Percentiles rank a stretch among this genome's conserved stretches.
Conservation (phyloP, 352 stramenopile genomes). For the Phytophthora sojae region DNA sequence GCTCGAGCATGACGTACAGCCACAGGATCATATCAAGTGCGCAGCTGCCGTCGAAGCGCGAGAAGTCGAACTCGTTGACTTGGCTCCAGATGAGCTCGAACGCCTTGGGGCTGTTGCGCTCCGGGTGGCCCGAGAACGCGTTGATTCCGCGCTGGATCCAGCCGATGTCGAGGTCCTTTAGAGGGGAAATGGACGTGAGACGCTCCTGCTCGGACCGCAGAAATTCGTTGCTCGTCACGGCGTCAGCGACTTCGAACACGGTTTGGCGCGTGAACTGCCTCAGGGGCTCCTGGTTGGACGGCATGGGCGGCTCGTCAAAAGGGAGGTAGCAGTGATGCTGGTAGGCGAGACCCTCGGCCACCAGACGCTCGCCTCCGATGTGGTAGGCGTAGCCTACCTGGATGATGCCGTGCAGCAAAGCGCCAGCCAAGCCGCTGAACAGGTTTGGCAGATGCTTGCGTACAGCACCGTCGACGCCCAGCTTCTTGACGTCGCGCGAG, state of each 20-base stretch:
- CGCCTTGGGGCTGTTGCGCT: slow-evolving; percentile 31
- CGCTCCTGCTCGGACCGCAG: slow-evolving; percentile 36
- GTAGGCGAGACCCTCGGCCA: slow-evolving; percentile 50
- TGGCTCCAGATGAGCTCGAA: slow-evolving; percentile 38
- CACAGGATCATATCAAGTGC: slow-evolving; percentile 47
- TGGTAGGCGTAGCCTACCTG: slow-evolving; percentile 52
- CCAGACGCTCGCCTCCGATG: slow-evolving; percentile 42
- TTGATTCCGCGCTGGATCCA: slow-evolving; percentile 43
- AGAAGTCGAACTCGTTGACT: slow-evolving; percentile 41
- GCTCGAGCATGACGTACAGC: slow-evolving; percentile 46
- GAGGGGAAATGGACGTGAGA: slow-evolving; percentile 18
- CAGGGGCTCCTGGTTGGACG: slow-evolving; percentile 18
- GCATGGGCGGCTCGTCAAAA: slow-evolving; percentile 38
- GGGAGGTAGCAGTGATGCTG: slow-evolving; percentile 44
- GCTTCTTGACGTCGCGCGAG: slow-evolving; percentile 32
- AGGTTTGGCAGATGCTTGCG: slow-evolving; percentile 42
- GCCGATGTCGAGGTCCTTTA: slow-evolving; percentile 42
- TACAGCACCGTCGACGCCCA: slow-evolving; percentile 38
- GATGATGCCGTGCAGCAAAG: slow-evolving; percentile 54
- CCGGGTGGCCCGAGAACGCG: slow-evolving; percentile 35
- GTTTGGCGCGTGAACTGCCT: slow-evolving; percentile 31
- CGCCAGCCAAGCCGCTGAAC: slow-evolving; percentile 40
- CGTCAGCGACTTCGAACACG: slow-evolving; percentile 26
- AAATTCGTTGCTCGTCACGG: slow-evolving; percentile 35
- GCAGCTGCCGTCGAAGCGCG: slow-evolving; percentile 30